Evolutionary conservation across 116 monocot species (phyloP).

Genomic region (Cymodocea nodosa): DNA sequence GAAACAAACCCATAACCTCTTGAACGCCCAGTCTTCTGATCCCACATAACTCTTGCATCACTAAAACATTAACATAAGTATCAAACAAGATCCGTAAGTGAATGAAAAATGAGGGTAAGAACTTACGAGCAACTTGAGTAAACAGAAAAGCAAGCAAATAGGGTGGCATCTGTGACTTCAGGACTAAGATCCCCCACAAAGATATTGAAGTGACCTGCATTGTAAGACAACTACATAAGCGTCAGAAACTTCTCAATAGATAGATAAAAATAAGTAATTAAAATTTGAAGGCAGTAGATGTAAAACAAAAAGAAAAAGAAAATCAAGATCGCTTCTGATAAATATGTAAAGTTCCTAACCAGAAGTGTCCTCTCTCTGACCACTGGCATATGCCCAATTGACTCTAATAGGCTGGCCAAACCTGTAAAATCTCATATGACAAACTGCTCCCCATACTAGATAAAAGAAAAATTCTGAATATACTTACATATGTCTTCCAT

Average conservation of each 20-base stretch:
- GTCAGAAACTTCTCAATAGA: neutral
- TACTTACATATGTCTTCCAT: constrained; percentile 66
- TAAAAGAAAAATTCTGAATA: neutral
- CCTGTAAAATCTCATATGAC: constrained; percentile 18
- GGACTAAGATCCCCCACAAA: constrained; percentile 87
- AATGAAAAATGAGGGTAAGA: constrained; percentile 1
- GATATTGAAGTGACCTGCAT: constrained; percentile 61
- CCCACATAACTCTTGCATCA: constrained; percentile 97
- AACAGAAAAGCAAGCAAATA: constrained; percentile 58
- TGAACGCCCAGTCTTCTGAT: constrained; percentile 90
- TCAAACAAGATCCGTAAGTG: neutral
- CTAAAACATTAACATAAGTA: constrained; percentile 25
- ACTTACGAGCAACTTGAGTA: constrained; percentile 74
- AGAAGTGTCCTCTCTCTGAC: constrained; percentile 73
- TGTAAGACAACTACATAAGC: constrained; percentile 1
- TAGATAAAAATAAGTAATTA: neutral
- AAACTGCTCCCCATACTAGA: constrained; percentile 11
- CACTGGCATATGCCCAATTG: constrained; percentile 85
- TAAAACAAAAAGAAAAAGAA: neutral
- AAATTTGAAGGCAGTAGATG: neutral
- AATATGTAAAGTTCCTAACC: constrained; percentile 17
- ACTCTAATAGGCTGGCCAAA: constrained; percentile 86
- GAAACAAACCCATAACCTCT: constrained; percentile 97
- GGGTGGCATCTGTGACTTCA: constrained; percentile 61
- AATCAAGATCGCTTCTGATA: neutral